Conservation (phyloP, 306 rosid species). For the Vachellia pachyceras region DNA sequence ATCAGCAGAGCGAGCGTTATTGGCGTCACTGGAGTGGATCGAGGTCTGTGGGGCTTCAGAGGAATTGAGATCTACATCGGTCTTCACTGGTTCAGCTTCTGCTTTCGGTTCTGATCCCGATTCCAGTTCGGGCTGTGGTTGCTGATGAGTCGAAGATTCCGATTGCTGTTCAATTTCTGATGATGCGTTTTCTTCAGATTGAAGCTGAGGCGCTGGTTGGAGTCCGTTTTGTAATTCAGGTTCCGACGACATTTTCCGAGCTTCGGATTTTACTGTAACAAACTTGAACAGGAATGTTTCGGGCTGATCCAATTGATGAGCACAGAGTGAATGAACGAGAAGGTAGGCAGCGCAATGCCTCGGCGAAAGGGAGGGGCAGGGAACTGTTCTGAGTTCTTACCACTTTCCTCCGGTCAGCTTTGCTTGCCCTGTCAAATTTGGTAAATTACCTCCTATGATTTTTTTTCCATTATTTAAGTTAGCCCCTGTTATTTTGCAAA, state of each 20-base stretch:
- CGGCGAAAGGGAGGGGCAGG: neutral
- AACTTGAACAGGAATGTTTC: neutral
- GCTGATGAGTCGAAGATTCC: neutral
- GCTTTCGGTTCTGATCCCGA: conserved; percentile 31
- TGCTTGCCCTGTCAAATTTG: neutral
- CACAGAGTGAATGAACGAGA: neutral
- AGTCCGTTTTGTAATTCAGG: conserved; percentile 35
- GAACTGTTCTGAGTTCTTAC: neutral
- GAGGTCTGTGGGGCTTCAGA: conserved; percentile 26
- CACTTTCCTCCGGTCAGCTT: neutral
- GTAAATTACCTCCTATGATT: neutral
- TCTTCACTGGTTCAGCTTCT: conserved; percentile 39
- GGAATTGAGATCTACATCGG: conserved; percentile 41
- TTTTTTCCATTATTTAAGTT: neutral
- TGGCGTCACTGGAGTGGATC: conserved; percentile 40
- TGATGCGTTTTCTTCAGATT: neutral
- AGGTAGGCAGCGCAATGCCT: neutral
- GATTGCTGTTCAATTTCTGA: conserved; percentile 17
- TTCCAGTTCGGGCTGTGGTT: conserved; percentile 15
- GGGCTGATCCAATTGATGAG: neutral
- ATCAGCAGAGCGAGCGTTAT: conserved; percentile 17
- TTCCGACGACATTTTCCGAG: conserved; percentile 37
- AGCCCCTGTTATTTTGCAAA: neutral
- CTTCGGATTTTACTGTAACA: neutral
- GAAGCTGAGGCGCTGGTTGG: conserved; percentile 4